phyloP scores from a whole-genome alignment of 108 stramenopile genomes.

The Discostella stelligeroides region DNA sequence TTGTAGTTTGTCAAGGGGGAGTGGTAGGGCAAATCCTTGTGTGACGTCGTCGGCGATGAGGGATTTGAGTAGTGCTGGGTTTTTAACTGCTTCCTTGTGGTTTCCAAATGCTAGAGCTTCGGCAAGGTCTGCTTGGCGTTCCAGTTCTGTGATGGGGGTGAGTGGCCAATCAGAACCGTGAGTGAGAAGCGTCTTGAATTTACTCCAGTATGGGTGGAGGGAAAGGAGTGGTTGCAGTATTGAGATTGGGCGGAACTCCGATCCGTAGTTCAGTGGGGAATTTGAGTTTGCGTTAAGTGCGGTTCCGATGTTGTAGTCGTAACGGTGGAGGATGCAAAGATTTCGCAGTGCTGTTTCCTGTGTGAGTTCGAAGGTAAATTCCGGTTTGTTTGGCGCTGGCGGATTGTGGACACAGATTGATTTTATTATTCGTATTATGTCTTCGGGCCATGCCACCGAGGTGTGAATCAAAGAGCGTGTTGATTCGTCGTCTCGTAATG shows the following conservation, averaged over 20 bases:
- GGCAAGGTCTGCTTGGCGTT: background rate
- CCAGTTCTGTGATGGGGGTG: background rate
- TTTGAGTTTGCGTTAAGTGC: conserved; percentile 2
- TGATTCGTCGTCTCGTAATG: background rate
- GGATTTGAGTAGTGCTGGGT: background rate
- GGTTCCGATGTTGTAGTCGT: background rate
- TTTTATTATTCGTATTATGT: background rate
- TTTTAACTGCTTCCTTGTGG: conserved; percentile 17
- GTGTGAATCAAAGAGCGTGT: no score
- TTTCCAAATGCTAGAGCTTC: conserved; percentile 8
- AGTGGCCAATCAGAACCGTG: conserved; percentile 16
- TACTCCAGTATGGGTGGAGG: conserved; percentile 29
- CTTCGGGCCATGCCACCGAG: background rate
- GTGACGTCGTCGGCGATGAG: no score
- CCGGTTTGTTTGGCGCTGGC: background rate
- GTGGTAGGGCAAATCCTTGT: conserved; percentile 15
- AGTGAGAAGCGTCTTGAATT: conserved; percentile 1
- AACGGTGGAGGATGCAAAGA: background rate
- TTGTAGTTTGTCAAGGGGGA: conserved; percentile 4
- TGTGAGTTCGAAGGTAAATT: conserved; percentile 20
- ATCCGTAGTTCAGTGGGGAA: background rate
- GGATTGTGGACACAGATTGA: background rate
- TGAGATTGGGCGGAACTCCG: conserved; percentile 2
- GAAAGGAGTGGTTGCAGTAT: no score
- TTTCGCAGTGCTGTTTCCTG: conserved; percentile 7